phyloP scores from a whole-genome alignment of 1,284 basidiomycete species.

The Fistulina hepatica region DNA sequence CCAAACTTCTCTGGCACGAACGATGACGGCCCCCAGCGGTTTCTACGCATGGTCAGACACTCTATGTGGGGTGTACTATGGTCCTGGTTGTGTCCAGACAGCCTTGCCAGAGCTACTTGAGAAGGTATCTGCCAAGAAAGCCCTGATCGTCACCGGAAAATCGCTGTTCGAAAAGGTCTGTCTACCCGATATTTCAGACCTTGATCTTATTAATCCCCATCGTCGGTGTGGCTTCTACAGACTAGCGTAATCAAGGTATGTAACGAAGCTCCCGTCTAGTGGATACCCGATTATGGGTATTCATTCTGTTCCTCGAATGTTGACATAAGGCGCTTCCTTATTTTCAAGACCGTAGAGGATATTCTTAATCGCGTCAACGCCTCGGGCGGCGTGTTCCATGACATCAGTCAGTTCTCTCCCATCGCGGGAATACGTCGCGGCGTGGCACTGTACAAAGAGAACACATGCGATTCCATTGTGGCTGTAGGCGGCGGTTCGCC shows the following conservation, averaged over 20 bases:
- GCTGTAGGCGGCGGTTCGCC: slow-evolving; percentile 74
- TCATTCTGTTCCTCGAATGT: slow-evolving; percentile 32
- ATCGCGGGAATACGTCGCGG: slow-evolving; percentile 60
- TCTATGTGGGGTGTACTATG: slow-evolving; percentile 56
- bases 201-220: not conserved
- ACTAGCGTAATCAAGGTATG: no score
- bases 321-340: no score
- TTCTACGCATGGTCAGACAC: slow-evolving; percentile 54
- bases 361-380: slow-evolving; percentile 45
- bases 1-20: no score
- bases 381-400: slow-evolving; percentile 58
- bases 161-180: slow-evolving; percentile 53
- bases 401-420: slow-evolving; percentile 71
- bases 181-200: not conserved
- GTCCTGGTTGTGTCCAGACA: slow-evolving; percentile 47
- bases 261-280: slow-evolving; percentile 6
- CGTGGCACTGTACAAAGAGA: slow-evolving; percentile 42
- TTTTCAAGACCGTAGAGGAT: slow-evolving; percentile 44
- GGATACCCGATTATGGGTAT: slow-evolving; percentile 1
- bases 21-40: slow-evolving; percentile 23
- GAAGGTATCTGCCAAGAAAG: slow-evolving; percentile 46
- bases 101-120: slow-evolving; percentile 53
- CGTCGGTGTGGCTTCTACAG: not conserved
- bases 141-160: slow-evolving; percentile 60
- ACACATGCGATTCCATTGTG: slow-evolving; percentile 56